Percentiles rank a stretch among this genome's conserved stretches.
phyloP scores from a whole-genome alignment of 352 stramenopile species.

The Blastocystis sp. region DNA sequence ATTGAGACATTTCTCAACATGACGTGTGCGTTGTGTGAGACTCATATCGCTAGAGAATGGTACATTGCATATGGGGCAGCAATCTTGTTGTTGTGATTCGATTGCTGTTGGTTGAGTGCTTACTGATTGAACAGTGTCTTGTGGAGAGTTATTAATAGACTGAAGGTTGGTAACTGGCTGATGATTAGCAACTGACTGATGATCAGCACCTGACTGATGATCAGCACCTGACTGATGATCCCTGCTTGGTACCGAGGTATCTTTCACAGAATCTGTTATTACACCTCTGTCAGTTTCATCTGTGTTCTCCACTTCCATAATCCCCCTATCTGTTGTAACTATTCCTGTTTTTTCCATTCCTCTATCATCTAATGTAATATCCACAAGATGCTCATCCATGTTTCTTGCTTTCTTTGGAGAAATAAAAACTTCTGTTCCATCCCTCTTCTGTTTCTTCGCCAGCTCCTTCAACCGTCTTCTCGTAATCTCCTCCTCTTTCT shows the following conservation, averaged over 20 bases:
- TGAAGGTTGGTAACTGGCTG: no score
- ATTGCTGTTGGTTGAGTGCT: no score
- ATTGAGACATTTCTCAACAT: conserved; percentile 40
- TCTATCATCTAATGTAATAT: not conserved
- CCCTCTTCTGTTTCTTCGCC: not conserved
- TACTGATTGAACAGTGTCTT: no score
- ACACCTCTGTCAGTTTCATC: no score
- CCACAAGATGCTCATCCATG: not conserved
- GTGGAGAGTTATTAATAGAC: no score
- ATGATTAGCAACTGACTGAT: no score
- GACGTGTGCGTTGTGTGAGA: not conserved
- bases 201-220: no score
- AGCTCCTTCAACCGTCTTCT: not conserved
- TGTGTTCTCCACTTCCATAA: not conserved
- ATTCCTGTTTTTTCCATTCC: not conserved
- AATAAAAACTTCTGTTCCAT: not conserved
- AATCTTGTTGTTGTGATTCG: not conserved
- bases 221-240: no score
- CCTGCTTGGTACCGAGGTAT: no score
- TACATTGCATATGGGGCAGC: conserved; percentile 44
- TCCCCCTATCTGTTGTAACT: no score
- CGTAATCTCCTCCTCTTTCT: not conserved
- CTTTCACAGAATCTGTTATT: no score
- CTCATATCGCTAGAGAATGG: not conserved
- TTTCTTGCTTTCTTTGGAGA: not conserved